Evolutionary conservation across 805 yeast species (phyloP).

Genomic region (Yarrowia sp.): DNA sequence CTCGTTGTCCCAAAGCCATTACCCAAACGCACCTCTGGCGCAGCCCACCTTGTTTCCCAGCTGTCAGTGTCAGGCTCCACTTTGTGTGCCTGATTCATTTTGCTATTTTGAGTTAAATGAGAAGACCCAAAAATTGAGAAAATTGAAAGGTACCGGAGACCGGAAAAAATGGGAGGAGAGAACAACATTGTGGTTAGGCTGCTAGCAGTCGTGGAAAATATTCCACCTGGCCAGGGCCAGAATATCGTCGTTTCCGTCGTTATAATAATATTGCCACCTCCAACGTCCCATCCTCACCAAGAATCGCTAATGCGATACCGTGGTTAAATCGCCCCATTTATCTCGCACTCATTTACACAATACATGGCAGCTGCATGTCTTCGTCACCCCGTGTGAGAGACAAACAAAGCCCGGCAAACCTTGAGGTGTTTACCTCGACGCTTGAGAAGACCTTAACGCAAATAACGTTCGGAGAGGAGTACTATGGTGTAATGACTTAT

Average conservation of each 20-base stretch:
- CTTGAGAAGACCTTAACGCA: constrained; percentile 6
- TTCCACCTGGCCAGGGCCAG: background rate
- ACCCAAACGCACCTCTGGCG: background rate
- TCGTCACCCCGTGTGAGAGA: constrained; percentile 36
- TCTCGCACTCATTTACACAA: constrained; percentile 4
- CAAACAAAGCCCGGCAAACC: constrained; percentile 15
- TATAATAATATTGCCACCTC: background rate
- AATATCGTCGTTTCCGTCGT: background rate
- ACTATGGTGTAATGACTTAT: constrained; percentile 26
- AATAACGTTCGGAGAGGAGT: constrained; percentile 18
- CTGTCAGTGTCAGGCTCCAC: constrained; percentile 29
- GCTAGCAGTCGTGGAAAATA: background rate
- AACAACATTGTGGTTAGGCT: too few species aligned
- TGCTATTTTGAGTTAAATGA: constrained; percentile 37
- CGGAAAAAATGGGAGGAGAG: background rate
- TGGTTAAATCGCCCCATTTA: constrained; percentile 30
- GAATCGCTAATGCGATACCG: constrained; percentile 13
- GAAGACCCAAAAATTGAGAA: background rate
- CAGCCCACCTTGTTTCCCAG: constrained; percentile 23
- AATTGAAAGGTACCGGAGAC: background rate
- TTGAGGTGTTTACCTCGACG: constrained; percentile 34
- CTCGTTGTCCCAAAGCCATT: too few species aligned
- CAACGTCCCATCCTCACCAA: background rate
- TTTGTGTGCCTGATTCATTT: constrained; percentile 34
- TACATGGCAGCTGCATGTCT: constrained; percentile 28